These are phyloP conservation scores for Nigrospora sphaerica DNA, from an alignment of 2,329 filamentous ascomycete species.

Conservation along the genomic window DNA sequence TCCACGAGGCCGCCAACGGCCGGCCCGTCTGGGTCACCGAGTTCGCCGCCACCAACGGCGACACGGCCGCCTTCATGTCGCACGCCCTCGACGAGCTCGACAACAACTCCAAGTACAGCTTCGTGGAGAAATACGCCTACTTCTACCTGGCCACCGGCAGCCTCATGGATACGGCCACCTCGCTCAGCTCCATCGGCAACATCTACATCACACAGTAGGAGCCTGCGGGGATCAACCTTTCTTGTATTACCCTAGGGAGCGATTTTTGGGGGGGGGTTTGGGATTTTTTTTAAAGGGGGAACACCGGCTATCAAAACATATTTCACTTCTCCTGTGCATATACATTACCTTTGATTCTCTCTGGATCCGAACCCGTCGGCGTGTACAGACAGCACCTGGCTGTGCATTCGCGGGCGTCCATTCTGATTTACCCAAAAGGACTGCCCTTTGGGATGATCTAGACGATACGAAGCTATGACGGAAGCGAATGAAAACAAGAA, in stretches of 20 bases:
- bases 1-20: constrained; percentile 35
- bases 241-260: constrained; percentile 9
- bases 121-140: constrained; percentile 50
- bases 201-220: constrained; percentile 35
- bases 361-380: too few species aligned
- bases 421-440: too few species aligned
- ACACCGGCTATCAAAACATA: constrained; percentile 3
- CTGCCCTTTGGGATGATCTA: too few species aligned
- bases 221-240: constrained; percentile 3
- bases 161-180: constrained; percentile 30
- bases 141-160: constrained; percentile 41
- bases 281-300: constrained; percentile 11
- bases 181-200: constrained; percentile 39
- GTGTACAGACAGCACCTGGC: too few species aligned
- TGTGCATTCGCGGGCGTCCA: too few species aligned
- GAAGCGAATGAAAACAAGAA: too few species aligned
- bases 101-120: constrained; percentile 32
- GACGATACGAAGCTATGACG: too few species aligned
- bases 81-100: constrained; percentile 42
- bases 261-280: constrained; percentile 11
- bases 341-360: not conserved
- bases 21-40: constrained; percentile 58
- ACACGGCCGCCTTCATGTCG: constrained; percentile 41
- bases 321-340: constrained; percentile 12
- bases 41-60: constrained; percentile 46